Percentiles rank a stretch among this genome's conserved stretches.
phyloP scores from a whole-genome alignment of 2,329 filamentous ascomycete species.

The Tolypocladium nubicola region DNA sequence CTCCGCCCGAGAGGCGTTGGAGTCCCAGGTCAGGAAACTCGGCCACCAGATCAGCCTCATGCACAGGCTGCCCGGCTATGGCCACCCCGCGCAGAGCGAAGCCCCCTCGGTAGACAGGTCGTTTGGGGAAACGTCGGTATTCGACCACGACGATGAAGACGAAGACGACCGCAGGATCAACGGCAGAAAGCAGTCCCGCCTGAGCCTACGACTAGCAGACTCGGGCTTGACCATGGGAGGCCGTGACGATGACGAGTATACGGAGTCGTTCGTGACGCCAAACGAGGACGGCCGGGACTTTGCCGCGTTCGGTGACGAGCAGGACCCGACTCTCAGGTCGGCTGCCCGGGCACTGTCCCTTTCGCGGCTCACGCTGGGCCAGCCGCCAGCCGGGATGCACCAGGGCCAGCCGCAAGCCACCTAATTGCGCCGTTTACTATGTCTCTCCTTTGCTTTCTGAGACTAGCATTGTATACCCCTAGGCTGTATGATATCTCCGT shows the following conservation, averaged over 20 bases:
- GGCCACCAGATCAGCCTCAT: constrained; percentile 37
- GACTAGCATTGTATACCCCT: background rate
- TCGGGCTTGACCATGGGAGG: background rate
- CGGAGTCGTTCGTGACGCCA: constrained; percentile 42
- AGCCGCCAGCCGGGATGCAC: constrained; percentile 9
- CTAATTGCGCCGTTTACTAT: constrained; percentile 1
- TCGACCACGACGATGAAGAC: constrained; percentile 32
- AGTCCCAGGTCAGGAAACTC: constrained; percentile 44
- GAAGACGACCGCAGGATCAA: constrained; percentile 13
- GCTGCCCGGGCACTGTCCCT: constrained; percentile 56
- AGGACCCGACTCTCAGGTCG: constrained; percentile 31
- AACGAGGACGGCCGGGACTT: constrained; percentile 32
- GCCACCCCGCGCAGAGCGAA: constrained; percentile 12
- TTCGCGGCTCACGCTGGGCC: constrained; percentile 43
- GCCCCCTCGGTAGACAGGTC: constrained; percentile 25
- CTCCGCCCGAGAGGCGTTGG: constrained; percentile 42
- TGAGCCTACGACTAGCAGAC: background rate
- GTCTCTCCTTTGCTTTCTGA: background rate
- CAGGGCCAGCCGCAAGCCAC: constrained; percentile 14
- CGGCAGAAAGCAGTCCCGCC: background rate
- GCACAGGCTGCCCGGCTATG: constrained; percentile 22
- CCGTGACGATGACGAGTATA: constrained; percentile 28
- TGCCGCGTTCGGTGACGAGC: constrained; percentile 29
- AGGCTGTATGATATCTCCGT: background rate
- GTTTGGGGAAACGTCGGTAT: constrained; percentile 25